Evolutionary conservation across 345 rosid genomes (phyloP).

Genomic region (Hibiscus trionum): DNA sequence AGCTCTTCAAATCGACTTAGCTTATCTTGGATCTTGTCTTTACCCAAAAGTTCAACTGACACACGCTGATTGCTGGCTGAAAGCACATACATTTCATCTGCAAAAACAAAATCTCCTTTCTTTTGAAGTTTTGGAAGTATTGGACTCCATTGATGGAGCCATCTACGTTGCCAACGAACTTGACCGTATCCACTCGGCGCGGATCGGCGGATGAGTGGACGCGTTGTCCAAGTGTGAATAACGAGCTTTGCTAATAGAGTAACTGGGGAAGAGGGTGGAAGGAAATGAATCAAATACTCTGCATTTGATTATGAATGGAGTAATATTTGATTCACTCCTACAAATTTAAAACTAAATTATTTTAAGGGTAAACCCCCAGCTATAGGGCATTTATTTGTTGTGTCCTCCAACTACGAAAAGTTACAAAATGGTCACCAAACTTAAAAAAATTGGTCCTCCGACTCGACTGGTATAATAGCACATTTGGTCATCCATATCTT

Average conservation of each 20-base stretch:
- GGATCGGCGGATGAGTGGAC: slow-evolving; percentile 56
- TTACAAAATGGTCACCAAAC: no score
- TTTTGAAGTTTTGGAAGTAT: slow-evolving; percentile 33
- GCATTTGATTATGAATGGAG: no score
- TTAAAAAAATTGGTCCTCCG: no score
- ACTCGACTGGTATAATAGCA: no score
- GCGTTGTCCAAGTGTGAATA: slow-evolving; percentile 54
- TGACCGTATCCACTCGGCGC: slow-evolving; percentile 64
- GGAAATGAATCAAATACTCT: no score
- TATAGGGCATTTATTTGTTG: no score
- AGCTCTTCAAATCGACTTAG: slow-evolving; percentile 70
- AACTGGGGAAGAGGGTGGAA: no score
- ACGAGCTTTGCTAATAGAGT: neutral
- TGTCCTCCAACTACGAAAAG: no score
- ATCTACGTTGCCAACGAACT: slow-evolving; percentile 60
- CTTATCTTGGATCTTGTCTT: slow-evolving; percentile 70
- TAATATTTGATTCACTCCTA: no score
- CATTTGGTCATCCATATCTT: no score
- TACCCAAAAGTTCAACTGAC: slow-evolving; percentile 68
- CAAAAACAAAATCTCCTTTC: slow-evolving; percentile 9
- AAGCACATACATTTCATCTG: slow-evolving; percentile 94
- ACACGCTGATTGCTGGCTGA: slow-evolving; percentile 72
- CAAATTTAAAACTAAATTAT: no score
- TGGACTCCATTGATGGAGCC: slow-evolving; percentile 68
- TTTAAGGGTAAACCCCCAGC: no score